Evolutionary conservation across 768 basidiomycete species (phyloP).

Genomic region (Ephemerocybe angulata): DNA sequence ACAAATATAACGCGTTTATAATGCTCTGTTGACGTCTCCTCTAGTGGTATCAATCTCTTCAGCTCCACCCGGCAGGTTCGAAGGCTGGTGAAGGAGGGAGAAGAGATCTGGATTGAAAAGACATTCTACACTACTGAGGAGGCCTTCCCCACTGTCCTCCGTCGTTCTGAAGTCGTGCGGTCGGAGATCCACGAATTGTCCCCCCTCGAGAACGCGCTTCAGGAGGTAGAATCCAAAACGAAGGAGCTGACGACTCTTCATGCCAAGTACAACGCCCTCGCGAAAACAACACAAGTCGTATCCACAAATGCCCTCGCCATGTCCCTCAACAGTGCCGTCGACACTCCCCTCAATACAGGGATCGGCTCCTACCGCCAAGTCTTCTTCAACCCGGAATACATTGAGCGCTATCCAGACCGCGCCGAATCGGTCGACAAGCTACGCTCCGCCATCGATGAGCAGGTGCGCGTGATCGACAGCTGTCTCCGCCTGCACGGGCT

Average conservation of each 20-base stretch:
- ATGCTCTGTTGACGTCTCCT: background rate
- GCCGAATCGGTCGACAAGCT: slow-evolving; percentile 70
- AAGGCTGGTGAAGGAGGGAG: slow-evolving; percentile 59
- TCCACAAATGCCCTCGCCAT: slow-evolving; percentile 82
- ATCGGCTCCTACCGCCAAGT: slow-evolving; percentile 71
- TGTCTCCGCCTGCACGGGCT: slow-evolving; percentile 81
- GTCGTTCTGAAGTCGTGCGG: slow-evolving; percentile 81
- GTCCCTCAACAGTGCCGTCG: slow-evolving; percentile 83
- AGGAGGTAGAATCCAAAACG: slow-evolving; percentile 77
- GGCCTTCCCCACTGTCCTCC: slow-evolving; percentile 85
- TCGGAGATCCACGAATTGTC: slow-evolving; percentile 73
- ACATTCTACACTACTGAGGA: slow-evolving; percentile 84
- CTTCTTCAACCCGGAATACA: slow-evolving; percentile 72
- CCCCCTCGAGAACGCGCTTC: slow-evolving; percentile 78
- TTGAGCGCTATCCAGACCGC: slow-evolving; percentile 65
- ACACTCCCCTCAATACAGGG: slow-evolving; percentile 74
- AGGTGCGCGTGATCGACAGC: slow-evolving; percentile 77
- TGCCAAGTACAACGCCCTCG: slow-evolving; percentile 69
- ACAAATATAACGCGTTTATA: background rate
- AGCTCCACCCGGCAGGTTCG: slow-evolving; percentile 68
- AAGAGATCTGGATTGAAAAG: slow-evolving; percentile 84
- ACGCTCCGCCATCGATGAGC: slow-evolving; percentile 72
- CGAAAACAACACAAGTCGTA: slow-evolving; percentile 68
- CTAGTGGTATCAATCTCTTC: slow-evolving; percentile 80
- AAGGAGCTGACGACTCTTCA: slow-evolving; percentile 70